Evolutionary conservation across 108 stramenopile genomes (phyloP).

Genomic region (Conticribra guillardii): DNA sequence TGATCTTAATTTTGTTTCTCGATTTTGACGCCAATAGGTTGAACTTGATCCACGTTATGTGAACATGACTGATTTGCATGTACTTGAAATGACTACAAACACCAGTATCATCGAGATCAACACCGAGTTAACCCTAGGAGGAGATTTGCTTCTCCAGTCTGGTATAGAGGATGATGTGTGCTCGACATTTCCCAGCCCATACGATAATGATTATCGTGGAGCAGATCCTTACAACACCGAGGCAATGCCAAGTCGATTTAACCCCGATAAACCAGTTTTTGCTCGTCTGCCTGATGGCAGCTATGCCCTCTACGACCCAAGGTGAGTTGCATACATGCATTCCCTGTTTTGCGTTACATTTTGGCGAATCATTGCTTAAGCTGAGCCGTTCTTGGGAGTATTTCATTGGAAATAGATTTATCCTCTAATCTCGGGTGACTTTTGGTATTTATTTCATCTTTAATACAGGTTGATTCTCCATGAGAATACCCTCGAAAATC

Average conservation of each 20-base stretch:
- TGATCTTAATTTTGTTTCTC: background rate
- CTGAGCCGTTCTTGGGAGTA: too few relatives aligned
- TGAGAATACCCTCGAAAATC: conserved; percentile 48
- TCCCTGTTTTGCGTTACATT: background rate
- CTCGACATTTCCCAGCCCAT: conserved; percentile 37
- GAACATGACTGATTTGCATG: conserved; percentile 33
- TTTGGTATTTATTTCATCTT: too few relatives aligned
- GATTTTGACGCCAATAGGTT: background rate
- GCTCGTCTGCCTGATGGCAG: conserved; percentile 34
- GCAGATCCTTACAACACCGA: conserved; percentile 33
- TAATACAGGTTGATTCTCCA: conserved; percentile 32
- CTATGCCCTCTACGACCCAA: conserved; percentile 39
- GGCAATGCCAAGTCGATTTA: conserved; percentile 37
- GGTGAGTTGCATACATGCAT: background rate
- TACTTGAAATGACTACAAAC: conserved; percentile 28
- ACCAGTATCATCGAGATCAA: conserved; percentile 36
- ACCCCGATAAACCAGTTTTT: conserved; percentile 43
- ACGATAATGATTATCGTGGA: conserved; percentile 52
- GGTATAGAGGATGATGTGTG: conserved; percentile 39
- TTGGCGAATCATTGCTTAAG: too few relatives aligned
- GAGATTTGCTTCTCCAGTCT: conserved; percentile 38
- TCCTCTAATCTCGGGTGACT: too few relatives aligned
- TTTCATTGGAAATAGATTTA: too few relatives aligned
- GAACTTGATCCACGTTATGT: conserved; percentile 42
- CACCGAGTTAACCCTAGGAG: conserved; percentile 32